Percentiles rank a stretch among this genome's conserved stretches.
Conservation (phyloP, 2,329 filamentous ascomycete genomes). For the Zasmidium citrigriseum region DNA sequence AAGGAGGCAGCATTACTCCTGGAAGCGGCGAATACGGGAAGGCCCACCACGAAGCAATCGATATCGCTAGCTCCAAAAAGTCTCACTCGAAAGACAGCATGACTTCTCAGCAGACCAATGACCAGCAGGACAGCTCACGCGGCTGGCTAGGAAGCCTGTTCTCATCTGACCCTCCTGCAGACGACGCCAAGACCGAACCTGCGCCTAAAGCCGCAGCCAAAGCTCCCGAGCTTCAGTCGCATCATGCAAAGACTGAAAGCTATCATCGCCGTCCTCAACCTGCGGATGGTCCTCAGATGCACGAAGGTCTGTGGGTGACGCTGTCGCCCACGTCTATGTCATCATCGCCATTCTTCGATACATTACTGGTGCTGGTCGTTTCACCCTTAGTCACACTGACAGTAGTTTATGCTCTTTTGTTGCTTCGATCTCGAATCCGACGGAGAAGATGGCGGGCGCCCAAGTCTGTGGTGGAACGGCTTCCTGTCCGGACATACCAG, state of each 20-base stretch:
- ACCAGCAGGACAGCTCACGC: constrained; percentile 17
- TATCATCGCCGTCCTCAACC: constrained; percentile 7
- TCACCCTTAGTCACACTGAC: constrained; percentile 91
- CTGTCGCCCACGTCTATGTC: constrained; percentile 86
- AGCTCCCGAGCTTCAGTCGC: constrained; percentile 10
- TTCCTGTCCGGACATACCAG: constrained; percentile 95
- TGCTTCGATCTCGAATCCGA: constrained; percentile 85
- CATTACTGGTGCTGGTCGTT: constrained; percentile 91
- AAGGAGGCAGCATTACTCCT: constrained; percentile 69
- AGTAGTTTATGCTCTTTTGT: constrained; percentile 84
- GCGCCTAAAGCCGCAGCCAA: constrained; percentile 12
- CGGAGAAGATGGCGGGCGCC: constrained; percentile 93
- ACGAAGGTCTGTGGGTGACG: constrained; percentile 92
- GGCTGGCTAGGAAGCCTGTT: constrained; percentile 32
- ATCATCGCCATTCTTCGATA: constrained; percentile 92
- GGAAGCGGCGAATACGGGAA: constrained; percentile 70
- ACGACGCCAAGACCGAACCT: constrained; percentile 11
- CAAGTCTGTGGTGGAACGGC: constrained; percentile 88
- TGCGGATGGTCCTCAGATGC: constrained; percentile 34
- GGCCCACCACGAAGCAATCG: constrained; percentile 34
- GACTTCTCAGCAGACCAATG: constrained; percentile 18
- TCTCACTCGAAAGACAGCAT: constrained; percentile 14
- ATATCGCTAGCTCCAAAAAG: constrained; percentile 17
- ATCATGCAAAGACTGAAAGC: constrained; percentile 13
- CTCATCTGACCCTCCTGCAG: constrained; percentile 13